Percentiles rank a stretch among this genome's conserved stretches.
These are phyloP conservation scores for Yarrowia deformans DNA, from an alignment of 805 yeast species.

Conservation along the genomic window DNA sequence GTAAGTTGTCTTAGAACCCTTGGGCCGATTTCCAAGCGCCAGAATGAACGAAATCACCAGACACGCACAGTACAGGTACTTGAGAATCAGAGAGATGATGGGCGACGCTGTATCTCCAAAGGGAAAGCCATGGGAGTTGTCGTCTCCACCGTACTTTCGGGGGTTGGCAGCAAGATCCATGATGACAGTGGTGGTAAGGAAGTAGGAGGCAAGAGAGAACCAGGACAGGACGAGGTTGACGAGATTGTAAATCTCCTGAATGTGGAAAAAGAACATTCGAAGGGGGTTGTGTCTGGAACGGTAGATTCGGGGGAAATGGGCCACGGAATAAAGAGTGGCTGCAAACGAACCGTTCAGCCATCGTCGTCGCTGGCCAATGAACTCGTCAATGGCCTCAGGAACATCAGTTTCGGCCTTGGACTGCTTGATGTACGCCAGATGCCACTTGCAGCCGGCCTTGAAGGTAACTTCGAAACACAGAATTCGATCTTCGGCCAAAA, in stretches of 20 bases:
- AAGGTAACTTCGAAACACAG: conserved; percentile 70
- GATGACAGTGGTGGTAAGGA: conserved; percentile 67
- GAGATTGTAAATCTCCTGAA: conserved; percentile 64
- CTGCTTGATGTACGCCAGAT: conserved; percentile 65
- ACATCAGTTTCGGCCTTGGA: conserved; percentile 75
- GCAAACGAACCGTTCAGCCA: conserved; percentile 72
- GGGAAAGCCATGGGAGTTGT: conserved; percentile 53
- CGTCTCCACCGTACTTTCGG: conserved; percentile 54
- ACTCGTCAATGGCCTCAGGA: conserved; percentile 67
- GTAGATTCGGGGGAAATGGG: conserved; percentile 50
- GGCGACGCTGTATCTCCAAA: conserved; percentile 49
- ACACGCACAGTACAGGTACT: conserved; percentile 64
- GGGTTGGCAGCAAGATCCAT: conserved; percentile 57
- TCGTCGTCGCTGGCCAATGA: conserved; percentile 68
- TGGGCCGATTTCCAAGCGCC: conserved; percentile 70
- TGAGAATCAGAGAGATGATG: conserved; percentile 59
- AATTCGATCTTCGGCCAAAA: conserved; percentile 73
- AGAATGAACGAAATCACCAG: conserved; percentile 66
- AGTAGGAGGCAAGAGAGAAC: conserved; percentile 70
- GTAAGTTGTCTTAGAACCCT: conserved; percentile 64
- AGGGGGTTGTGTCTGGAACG: conserved; percentile 60
- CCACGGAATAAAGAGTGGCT: conserved; percentile 38
- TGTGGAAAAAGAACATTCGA: conserved; percentile 60
- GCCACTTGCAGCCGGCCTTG: conserved; percentile 64
- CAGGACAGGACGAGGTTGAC: conserved; percentile 64